Evolutionary conservation across 2,329 filamentous ascomycete species (phyloP).

Genomic region (Chlorencoelia australis): DNA sequence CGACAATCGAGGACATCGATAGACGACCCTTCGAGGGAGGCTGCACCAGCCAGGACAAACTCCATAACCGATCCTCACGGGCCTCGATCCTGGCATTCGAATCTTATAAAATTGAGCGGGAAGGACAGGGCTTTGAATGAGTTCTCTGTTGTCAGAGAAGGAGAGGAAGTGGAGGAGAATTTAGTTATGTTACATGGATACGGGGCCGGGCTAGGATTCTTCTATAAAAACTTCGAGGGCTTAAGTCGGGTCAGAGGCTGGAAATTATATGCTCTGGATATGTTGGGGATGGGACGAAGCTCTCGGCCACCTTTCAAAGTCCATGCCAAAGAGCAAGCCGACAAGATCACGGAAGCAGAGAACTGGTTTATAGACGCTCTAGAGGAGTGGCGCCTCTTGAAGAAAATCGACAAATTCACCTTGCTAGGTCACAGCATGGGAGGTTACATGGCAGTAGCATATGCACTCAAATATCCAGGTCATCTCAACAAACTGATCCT

Average conservation of each 20-base stretch:
- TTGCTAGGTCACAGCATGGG: conserved; percentile 87
- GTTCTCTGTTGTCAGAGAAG: conserved; percentile 77
- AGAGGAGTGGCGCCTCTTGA: conserved; percentile 87
- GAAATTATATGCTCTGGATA: conserved; percentile 87
- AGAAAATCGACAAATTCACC: conserved; percentile 87
- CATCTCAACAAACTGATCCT: conserved; percentile 92
- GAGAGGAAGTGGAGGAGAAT: conserved; percentile 71
- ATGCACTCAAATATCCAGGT: conserved; percentile 92
- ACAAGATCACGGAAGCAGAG: conserved; percentile 81
- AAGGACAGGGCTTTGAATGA: conserved; percentile 87
- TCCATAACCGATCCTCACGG: conserved; percentile 66
- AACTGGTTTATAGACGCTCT: conserved; percentile 93
- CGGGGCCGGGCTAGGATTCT: conserved; percentile 90
- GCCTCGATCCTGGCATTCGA: conserved; percentile 74
- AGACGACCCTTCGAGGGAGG: conserved; percentile 30
- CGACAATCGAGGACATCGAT: conserved; percentile 31
- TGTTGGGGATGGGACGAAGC: conserved; percentile 90
- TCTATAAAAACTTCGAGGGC: conserved; percentile 95
- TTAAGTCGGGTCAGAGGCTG: conserved; percentile 70
- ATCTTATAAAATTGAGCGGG: conserved; percentile 73
- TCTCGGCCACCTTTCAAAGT: conserved; percentile 77
- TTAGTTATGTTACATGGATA: conserved; percentile 96
- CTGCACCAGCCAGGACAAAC: conserved; percentile 32
- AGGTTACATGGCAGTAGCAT: conserved; percentile 89
- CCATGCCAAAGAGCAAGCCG: conserved; percentile 67